phyloP scores from a whole-genome alignment of 768 basidiomycete species.

The Boletus vermiculosoides region DNA sequence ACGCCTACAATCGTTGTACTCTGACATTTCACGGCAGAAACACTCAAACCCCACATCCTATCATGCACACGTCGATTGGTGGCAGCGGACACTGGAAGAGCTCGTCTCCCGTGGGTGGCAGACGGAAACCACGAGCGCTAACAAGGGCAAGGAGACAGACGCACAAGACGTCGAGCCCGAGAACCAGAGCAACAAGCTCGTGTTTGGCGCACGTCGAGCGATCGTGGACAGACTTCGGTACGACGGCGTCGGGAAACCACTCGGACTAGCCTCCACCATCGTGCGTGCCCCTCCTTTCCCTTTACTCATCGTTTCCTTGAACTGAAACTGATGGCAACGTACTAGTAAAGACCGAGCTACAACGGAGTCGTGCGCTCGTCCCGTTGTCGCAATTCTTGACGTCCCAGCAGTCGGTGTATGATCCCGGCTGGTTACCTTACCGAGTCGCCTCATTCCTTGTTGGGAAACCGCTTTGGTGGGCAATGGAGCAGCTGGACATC shows the following conservation, averaged over 20 bases:
- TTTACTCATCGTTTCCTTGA: not conserved
- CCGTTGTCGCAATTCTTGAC: conserved; percentile 54
- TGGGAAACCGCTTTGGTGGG: conserved; percentile 85
- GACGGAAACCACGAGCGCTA: conserved; percentile 14
- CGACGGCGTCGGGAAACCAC: conserved; percentile 72
- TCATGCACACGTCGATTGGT: conserved; percentile 83
- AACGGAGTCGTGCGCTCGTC: conserved; percentile 43
- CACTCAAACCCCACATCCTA: conserved; percentile 82
- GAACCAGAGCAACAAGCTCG: conserved; percentile 47
- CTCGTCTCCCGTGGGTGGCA: conserved; percentile 62
- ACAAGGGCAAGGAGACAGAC: conserved; percentile 12
- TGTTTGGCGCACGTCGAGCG: conserved; percentile 53
- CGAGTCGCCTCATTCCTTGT: conserved; percentile 70
- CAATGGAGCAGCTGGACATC: conserved; percentile 73
- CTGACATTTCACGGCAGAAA: conserved; percentile 83
- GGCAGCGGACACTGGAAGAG: conserved; percentile 66
- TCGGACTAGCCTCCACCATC: conserved; percentile 67
- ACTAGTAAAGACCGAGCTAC: conserved; percentile 72
- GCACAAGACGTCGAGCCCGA: conserved; percentile 8
- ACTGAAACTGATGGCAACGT: conserved; percentile 29
- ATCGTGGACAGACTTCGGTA: conserved; percentile 61
- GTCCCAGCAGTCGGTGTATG: conserved; percentile 60
- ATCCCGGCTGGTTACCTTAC: conserved; percentile 65
- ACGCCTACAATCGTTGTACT: conserved; percentile 79
- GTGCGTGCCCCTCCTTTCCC: conserved; percentile 46